Evolutionary conservation across 805 yeast genomes (phyloP).

Genomic region (Metschnikowia anglica): DNA sequence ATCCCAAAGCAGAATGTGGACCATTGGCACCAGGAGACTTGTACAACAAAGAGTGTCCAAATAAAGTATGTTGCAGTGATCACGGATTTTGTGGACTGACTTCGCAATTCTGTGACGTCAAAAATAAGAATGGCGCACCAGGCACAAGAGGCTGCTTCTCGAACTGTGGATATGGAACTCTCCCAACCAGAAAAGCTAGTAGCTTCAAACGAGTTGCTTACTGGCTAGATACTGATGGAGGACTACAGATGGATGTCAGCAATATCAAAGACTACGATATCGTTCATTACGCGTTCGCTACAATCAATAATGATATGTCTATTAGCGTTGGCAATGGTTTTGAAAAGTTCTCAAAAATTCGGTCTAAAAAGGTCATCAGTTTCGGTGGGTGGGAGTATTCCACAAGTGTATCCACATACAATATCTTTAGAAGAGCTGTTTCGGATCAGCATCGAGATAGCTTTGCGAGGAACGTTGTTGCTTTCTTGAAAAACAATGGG

Average conservation of each 20-base stretch:
- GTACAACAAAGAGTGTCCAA: conserved; percentile 1
- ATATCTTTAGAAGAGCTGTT: not conserved
- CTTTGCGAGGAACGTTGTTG: conserved; percentile 1
- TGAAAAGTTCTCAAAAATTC: not conserved
- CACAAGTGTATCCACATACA: not conserved
- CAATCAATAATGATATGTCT: not conserved
- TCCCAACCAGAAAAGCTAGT: not conserved
- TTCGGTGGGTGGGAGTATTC: conserved; percentile 3
- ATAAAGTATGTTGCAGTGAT: conserved; percentile 2
- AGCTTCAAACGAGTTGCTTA: not conserved
- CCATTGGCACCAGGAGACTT: not conserved
- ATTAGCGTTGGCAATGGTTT: not conserved
- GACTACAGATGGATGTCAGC: not conserved
- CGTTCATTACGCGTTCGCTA: conserved; percentile 1
- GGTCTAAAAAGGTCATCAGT: not conserved
- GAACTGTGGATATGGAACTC: not conserved
- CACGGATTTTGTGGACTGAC: not conserved
- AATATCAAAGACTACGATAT: not conserved
- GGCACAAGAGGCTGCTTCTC: conserved; percentile 1
- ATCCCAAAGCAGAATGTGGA: not conserved
- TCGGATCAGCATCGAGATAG: not conserved
- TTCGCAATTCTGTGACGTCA: not conserved
- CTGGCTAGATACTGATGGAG: not conserved
- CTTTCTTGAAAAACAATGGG: not conserved
- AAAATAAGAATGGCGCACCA: not conserved